Conservation (phyloP, 2,329 filamentous ascomycete species). For the Sporothrix protearum region DNA sequence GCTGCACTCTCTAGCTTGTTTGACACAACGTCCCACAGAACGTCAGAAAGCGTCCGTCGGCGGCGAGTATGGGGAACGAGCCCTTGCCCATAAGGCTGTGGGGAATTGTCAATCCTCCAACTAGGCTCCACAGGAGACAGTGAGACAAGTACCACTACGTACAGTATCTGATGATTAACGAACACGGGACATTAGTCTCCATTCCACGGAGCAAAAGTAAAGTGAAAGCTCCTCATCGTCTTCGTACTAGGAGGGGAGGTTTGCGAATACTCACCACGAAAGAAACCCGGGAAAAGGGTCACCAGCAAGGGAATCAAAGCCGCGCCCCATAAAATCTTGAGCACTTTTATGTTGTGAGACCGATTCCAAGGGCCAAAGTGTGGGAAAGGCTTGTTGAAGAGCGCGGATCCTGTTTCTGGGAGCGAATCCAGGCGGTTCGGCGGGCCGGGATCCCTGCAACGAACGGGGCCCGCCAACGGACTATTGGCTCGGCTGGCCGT, state of each 20-base stretch:
- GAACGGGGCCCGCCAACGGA: slow-evolving; percentile 15
- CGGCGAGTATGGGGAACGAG: neutral
- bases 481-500: slow-evolving; percentile 22
- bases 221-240: neutral
- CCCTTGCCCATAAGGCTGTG: neutral
- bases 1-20: neutral
- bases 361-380: neutral
- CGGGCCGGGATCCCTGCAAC: slow-evolving; percentile 21
- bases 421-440: slow-evolving; percentile 8
- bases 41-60: neutral
- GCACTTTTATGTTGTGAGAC: neutral
- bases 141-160: neutral
- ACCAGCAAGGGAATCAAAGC: slow-evolving; percentile 3
- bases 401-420: neutral
- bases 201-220: neutral
- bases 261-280: neutral
- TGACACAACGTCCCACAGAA: neutral
- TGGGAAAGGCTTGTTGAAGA: neutral
- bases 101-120: neutral
- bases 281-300: slow-evolving; percentile 1
- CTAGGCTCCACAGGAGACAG: neutral
- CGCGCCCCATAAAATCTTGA: slow-evolving; percentile 1
- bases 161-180: neutral
- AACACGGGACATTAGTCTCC: neutral
- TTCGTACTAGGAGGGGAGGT: neutral